These are phyloP conservation scores for Penicillium glabrum DNA, from an alignment of 2,329 filamentous ascomycete genomes.

Conservation along the genomic window DNA sequence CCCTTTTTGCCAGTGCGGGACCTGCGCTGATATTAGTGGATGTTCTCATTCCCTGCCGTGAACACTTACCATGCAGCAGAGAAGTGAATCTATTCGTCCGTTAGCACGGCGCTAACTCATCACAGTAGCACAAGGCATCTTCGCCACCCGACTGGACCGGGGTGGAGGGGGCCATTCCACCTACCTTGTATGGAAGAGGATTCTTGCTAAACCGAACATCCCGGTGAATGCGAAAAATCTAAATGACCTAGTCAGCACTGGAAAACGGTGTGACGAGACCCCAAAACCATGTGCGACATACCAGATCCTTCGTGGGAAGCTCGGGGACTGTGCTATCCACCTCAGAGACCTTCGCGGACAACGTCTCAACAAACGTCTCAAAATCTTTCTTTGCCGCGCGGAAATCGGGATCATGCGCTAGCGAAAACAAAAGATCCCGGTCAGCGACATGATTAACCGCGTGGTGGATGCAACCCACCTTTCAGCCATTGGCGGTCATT, in stretches of 20 bases:
- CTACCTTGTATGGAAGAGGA: conserved; percentile 83
- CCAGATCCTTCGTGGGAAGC: conserved; percentile 78
- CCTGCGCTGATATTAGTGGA: conserved; percentile 41
- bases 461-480: conserved; percentile 42
- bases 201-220: conserved; percentile 84
- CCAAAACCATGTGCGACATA: conserved; percentile 24
- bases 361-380: conserved; percentile 70
- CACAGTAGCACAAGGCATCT: conserved; percentile 13
- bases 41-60: neutral
- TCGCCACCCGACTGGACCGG: conserved; percentile 1
- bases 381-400: conserved; percentile 77
- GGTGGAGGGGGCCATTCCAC: conserved; percentile 16
- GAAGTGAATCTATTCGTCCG: conserved; percentile 65
- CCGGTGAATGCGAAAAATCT: conserved; percentile 82
- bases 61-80: conserved; percentile 69
- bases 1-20: conserved; percentile 85
- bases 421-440: conserved; percentile 7
- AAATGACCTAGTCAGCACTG: neutral
- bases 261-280: neutral
- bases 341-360: conserved; percentile 69
- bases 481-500: conserved; percentile 66
- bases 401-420: conserved; percentile 78
- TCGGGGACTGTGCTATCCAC: conserved; percentile 82
- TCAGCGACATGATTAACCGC: conserved; percentile 7
- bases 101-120: conserved; percentile 21